Conservation (phyloP, 176 grass and related monocot genomes). For the Aegilops umbellulata region DNA sequence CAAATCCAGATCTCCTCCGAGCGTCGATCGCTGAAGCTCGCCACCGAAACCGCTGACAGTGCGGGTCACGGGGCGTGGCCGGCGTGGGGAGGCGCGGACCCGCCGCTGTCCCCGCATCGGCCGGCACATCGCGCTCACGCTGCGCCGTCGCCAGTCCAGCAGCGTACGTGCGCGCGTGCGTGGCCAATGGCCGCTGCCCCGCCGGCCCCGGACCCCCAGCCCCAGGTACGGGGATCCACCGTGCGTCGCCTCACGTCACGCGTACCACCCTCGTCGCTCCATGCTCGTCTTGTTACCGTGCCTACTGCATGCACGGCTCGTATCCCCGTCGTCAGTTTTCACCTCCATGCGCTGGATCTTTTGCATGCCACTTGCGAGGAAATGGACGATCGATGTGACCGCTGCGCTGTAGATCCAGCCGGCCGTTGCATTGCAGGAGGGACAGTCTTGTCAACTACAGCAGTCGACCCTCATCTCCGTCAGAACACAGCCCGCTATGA, state of each 20-base stretch:
- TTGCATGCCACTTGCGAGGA: not conserved
- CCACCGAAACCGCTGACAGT: not conserved
- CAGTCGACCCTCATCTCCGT: not conserved
- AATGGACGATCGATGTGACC: not conserved
- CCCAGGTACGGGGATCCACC: not conserved
- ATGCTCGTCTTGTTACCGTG: not conserved
- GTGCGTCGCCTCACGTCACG: not conserved
- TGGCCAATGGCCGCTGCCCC: not conserved
- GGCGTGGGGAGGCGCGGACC: not conserved
- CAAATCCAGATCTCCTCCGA: not conserved
- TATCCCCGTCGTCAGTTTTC: not conserved
- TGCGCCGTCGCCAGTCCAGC: not conserved
- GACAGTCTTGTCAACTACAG: not conserved
- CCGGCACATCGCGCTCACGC: constrained; percentile 16
- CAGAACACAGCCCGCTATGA: not conserved
- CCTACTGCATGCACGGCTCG: not conserved
- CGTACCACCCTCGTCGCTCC: not conserved
- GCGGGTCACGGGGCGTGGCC: not conserved
- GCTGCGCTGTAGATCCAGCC: not conserved
- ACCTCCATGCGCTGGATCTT: not conserved
- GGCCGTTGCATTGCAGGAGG: not conserved
- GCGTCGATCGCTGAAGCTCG: not conserved
- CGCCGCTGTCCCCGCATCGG: constrained; percentile 17
- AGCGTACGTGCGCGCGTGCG: not conserved
- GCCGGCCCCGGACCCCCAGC: not conserved